phyloP scores from a whole-genome alignment of 2,329 filamentous ascomycete species.

The Aspergillus jensenii region DNA sequence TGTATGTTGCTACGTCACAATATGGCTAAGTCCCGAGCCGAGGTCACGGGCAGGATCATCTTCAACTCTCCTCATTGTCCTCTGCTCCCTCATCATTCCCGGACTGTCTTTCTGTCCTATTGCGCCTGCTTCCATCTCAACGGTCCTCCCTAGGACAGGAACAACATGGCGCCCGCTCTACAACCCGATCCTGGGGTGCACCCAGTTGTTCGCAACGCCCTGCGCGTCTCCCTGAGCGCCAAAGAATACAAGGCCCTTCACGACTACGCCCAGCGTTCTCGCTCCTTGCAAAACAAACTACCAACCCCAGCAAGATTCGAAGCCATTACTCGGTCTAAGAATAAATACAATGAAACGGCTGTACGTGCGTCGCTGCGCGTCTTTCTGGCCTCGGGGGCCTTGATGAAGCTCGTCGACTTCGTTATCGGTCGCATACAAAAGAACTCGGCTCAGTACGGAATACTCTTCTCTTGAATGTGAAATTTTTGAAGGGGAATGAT shows the following conservation, averaged over 20 bases:
- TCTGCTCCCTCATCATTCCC: not conserved
- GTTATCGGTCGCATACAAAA: constrained; percentile 37
- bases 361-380: constrained; percentile 70
- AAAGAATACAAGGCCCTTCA: constrained; percentile 85
- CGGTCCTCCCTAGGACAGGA: not conserved
- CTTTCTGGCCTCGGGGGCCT: constrained; percentile 63
- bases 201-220: constrained; percentile 76
- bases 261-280: constrained; percentile 70
- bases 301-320: constrained; percentile 53
- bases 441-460: constrained; percentile 26
- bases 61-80: not conserved
- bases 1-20: not conserved
- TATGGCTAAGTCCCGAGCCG: constrained; percentile 9
- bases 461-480: constrained; percentile 7
- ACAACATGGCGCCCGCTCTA: constrained; percentile 25
- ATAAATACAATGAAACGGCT: constrained; percentile 70
- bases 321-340: constrained; percentile 50
- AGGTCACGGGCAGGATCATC: constrained; percentile 19
- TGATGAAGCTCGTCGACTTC: constrained; percentile 63
- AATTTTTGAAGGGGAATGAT: not conserved
- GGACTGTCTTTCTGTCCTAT: not conserved
- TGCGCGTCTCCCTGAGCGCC: constrained; percentile 80
- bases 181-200: constrained; percentile 47
- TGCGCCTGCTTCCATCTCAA: not conserved
- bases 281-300: constrained; percentile 56